phyloP scores from a whole-genome alignment of 106 monocot species.

The Triglochin maritima region DNA sequence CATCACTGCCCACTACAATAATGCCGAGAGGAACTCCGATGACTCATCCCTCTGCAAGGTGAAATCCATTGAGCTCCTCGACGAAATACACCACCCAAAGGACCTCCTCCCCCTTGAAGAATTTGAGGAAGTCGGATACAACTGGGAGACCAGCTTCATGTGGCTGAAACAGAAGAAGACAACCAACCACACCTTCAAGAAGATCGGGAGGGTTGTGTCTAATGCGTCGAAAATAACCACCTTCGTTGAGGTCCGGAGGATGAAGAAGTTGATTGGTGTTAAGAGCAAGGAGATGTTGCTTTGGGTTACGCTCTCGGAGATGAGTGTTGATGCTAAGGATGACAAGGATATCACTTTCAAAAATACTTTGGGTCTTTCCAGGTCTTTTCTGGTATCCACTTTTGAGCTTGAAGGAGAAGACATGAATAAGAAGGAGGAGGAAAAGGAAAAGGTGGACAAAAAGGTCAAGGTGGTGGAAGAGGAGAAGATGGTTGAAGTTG shows the following conservation, averaged over 20 bases:
- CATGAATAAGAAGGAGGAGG: too few species aligned
- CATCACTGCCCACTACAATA: too few species aligned
- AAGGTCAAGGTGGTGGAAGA: too few species aligned
- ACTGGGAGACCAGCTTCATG: conserved; percentile 10
- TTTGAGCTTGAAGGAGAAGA: conserved; percentile 3
- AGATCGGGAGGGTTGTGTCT: conserved; percentile 5
- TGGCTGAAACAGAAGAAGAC: conserved; percentile 24
- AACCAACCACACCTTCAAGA: conserved; percentile 19
- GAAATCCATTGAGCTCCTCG: conserved; percentile 7
- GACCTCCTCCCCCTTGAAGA: conserved; percentile 13
- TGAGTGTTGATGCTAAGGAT: conserved; percentile 9
- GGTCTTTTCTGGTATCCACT: conserved; percentile 15
- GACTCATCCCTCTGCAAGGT: neutral
- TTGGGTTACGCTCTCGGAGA: conserved; percentile 12
- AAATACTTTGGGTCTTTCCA: conserved; percentile 4
- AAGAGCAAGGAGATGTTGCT: conserved; percentile 19
- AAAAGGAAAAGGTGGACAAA: too few species aligned
- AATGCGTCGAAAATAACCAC: conserved; percentile 16
- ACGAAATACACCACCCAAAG: conserved; percentile 2
- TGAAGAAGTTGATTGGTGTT: conserved; percentile 17
- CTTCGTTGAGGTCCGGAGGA: conserved; percentile 9
- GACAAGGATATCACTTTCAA: conserved; percentile 16
- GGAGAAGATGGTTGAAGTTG: too few species aligned
- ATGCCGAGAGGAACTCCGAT: too few species aligned
- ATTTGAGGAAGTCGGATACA: conserved; percentile 12